Percentiles rank a stretch among this genome's conserved stretches.
These are phyloP conservation scores for Carallia brachiata DNA, from an alignment of 345 rosid species.

Conservation along the genomic window DNA sequence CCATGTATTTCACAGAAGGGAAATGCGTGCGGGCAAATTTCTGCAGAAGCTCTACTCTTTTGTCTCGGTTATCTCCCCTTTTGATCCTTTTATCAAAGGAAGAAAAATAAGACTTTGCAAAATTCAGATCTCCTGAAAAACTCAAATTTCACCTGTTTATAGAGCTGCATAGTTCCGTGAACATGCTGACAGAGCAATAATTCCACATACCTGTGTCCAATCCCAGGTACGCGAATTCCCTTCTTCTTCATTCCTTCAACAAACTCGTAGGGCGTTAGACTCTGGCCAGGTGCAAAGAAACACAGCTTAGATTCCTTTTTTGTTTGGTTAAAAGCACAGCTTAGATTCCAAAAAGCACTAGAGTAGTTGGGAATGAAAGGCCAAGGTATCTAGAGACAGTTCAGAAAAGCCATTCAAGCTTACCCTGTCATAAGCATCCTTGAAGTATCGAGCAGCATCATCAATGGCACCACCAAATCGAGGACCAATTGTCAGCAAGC, in stretches of 20 bases:
- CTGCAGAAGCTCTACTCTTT: conserved; percentile 92
- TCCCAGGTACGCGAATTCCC: conserved; percentile 97
- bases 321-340: neutral
- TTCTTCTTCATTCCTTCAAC: conserved; percentile 97
- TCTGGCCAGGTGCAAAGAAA: conserved; percentile 37
- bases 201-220: conserved; percentile 77
- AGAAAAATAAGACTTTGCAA: conserved; percentile 1
- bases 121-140: conserved; percentile 5
- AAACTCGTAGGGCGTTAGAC: conserved; percentile 87
- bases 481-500: conserved; percentile 94
- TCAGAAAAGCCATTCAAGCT: conserved; percentile 9
- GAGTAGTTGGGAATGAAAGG: neutral
- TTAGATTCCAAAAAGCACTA: conserved; percentile 14
- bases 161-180: neutral
- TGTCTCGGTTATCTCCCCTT: conserved; percentile 95
- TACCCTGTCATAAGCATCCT: conserved; percentile 94
- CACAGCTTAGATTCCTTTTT: conserved; percentile 9
- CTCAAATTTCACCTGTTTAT: neutral
- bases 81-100: conserved; percentile 56
- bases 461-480: conserved; percentile 99
- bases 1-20: conserved; percentile 94
- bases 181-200: conserved; percentile 1
- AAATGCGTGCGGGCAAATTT: conserved; percentile 77
- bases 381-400: neutral
- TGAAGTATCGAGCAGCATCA: conserved; percentile 94